Evolutionary conservation across 352 stramenopile genomes (phyloP).

Genomic region (Globisporangium lucens): DNA sequence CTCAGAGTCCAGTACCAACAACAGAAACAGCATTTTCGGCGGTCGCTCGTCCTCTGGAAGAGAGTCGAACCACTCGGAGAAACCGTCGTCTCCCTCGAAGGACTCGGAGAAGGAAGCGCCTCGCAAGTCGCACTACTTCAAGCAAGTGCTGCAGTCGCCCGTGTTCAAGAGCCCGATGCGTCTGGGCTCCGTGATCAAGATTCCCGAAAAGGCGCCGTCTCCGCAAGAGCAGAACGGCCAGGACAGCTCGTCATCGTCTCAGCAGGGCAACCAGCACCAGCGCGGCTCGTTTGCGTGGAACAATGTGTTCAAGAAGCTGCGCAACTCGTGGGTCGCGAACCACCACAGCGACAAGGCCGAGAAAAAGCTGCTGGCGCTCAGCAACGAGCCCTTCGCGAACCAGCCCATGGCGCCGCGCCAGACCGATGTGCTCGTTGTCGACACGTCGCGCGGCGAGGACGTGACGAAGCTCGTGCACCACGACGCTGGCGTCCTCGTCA

Average conservation of each 20-base stretch:
- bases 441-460: slow-evolving; percentile 82
- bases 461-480: slow-evolving; percentile 77
- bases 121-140: slow-evolving; percentile 82
- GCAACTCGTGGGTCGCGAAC: slow-evolving; percentile 74
- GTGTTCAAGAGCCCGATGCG: slow-evolving; percentile 81
- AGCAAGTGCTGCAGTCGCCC: slow-evolving; percentile 80
- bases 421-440: slow-evolving; percentile 70
- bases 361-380: slow-evolving; percentile 71
- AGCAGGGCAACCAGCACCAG: slow-evolving; percentile 11
- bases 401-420: slow-evolving; percentile 44
- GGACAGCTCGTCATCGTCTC: slow-evolving; percentile 19
- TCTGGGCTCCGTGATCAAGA: slow-evolving; percentile 69
- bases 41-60: slow-evolving; percentile 11
- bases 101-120: slow-evolving; percentile 26
- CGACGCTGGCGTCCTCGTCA: slow-evolving; percentile 65
- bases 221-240: slow-evolving; percentile 26
- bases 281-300: slow-evolving; percentile 77
- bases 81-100: slow-evolving; percentile 18
- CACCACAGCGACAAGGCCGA: slow-evolving; percentile 51
- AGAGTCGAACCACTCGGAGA: slow-evolving; percentile 15
- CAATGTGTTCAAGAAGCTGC: slow-evolving; percentile 74
- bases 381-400: slow-evolving; percentile 64
- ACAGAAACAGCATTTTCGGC: slow-evolving; percentile 2
- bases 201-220: slow-evolving; percentile 46
- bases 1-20: slow-evolving; percentile 13